A percentile compares a stretch with the other conserved stretches of the same genome.
These are phyloP conservation scores for Trichophyton verrucosum DNA, from an alignment of 2,329 filamentous ascomycete genomes.

Conservation along the genomic window DNA sequence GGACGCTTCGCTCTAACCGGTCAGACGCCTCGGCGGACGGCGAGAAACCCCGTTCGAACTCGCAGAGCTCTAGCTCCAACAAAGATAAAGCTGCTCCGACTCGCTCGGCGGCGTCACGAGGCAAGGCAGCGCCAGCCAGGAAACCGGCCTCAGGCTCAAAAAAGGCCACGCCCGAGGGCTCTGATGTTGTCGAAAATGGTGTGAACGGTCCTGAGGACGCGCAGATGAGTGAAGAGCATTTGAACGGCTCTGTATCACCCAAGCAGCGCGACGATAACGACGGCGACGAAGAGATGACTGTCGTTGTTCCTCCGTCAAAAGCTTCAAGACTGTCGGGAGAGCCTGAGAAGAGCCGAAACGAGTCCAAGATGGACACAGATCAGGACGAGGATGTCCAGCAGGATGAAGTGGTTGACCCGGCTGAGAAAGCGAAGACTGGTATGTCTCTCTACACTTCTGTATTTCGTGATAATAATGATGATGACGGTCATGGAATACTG, in stretches of 20 bases:
- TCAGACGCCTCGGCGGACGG: constrained; percentile 29
- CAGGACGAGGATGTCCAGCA: constrained; percentile 31
- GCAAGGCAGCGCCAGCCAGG: constrained; percentile 6
- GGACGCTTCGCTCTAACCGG: constrained; percentile 37
- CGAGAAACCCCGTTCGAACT: constrained; percentile 34
- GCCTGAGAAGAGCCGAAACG: constrained; percentile 51
- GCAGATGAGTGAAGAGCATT: constrained; percentile 55
- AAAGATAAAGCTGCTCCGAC: constrained; percentile 35
- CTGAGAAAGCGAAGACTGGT: constrained; percentile 40
- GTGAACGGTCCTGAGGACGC: constrained; percentile 53
- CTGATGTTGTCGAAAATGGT: constrained; percentile 57
- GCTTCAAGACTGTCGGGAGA: constrained; percentile 46
- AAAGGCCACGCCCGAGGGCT: constrained; percentile 55
- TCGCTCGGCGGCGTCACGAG: constrained; percentile 18
- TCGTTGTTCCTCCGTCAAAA: constrained; percentile 65
- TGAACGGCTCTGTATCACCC: constrained; percentile 38
- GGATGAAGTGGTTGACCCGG: constrained; percentile 33
- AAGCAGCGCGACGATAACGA: constrained; percentile 47
- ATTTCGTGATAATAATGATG: not conserved
- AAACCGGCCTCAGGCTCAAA: constrained; percentile 22
- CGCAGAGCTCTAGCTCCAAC: constrained; percentile 30
- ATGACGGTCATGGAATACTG: not conserved
- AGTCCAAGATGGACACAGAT: constrained; percentile 56
- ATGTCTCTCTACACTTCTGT: constrained; percentile 12
- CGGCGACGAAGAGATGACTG: constrained; percentile 65